phyloP scores from a whole-genome alignment of 2,329 filamentous ascomycete genomes.

The Epichloe scottii region DNA sequence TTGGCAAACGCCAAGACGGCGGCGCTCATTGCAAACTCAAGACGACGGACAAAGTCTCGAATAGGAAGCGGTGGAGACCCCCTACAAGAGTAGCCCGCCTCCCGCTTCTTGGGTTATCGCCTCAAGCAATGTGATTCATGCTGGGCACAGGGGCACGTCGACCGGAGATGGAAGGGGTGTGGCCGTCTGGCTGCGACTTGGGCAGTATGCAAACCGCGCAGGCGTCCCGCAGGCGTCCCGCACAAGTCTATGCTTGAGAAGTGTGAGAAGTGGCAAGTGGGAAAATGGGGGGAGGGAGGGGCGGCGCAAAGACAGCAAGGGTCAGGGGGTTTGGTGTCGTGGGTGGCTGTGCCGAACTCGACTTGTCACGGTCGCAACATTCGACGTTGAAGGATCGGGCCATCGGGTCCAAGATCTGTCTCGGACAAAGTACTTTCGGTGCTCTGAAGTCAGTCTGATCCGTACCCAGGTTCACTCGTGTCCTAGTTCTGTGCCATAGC shows the following conservation, averaged over 20 bases:
- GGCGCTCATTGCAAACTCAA: not conserved
- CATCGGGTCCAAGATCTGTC: too few relatives aligned
- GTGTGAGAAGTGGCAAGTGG: not conserved
- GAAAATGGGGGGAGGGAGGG: not conserved
- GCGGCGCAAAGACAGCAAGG: not conserved
- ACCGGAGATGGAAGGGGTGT: not conserved
- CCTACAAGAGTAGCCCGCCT: too few relatives aligned
- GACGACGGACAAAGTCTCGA: not conserved
- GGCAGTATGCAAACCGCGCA: not conserved
- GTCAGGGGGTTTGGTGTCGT: not conserved
- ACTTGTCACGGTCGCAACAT: not conserved
- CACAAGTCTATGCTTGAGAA: not conserved
- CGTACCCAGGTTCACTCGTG: too few relatives aligned
- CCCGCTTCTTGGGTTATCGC: too few relatives aligned
- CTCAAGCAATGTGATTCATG: not conserved
- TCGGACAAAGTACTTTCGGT: too few relatives aligned
- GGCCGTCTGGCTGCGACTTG: not conserved
- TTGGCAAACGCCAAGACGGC: not conserved
- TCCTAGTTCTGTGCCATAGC: not conserved
- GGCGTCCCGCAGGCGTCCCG: not conserved
- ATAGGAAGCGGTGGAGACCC: slow-evolving; percentile 1
- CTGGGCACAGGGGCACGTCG: not conserved
- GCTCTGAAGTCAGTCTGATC: too few relatives aligned
- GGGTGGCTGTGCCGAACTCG: not conserved
- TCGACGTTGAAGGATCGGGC: not conserved